Evolutionary conservation across 2,329 filamentous ascomycete genomes (phyloP).

Genomic region (Clonostachys sp.): DNA sequence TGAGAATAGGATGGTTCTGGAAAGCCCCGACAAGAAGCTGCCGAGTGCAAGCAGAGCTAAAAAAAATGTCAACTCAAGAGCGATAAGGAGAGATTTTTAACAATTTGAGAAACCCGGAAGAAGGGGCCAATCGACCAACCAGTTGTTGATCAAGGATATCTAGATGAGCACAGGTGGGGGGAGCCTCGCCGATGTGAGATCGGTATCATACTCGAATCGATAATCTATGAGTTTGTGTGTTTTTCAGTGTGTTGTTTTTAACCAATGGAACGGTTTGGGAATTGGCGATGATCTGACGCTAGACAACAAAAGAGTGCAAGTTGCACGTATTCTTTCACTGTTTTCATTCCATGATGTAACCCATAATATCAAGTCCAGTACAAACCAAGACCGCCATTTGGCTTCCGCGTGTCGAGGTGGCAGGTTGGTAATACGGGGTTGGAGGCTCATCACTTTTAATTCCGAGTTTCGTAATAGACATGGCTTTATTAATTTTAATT

Average conservation of each 20-base stretch:
- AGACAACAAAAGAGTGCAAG: conserved; percentile 3
- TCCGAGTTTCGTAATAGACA: no score
- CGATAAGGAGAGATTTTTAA: conserved; percentile 1
- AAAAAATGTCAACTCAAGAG: conserved; percentile 27
- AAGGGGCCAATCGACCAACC: not conserved
- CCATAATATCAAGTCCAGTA: not conserved
- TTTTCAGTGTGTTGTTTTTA: no score
- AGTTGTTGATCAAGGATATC: not conserved
- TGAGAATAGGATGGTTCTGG: conserved; percentile 68
- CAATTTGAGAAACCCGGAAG: not conserved
- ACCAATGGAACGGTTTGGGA: not conserved
- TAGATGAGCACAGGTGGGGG: not conserved
- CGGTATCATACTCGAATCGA: no score
- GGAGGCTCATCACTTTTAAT: no score
- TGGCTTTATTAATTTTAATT: no score
- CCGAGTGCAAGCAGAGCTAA: conserved; percentile 95
- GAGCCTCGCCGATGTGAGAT: no score
- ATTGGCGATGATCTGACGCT: not conserved
- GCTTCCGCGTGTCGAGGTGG: no score
- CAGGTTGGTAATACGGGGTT: no score
- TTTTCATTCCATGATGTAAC: conserved; percentile 1
- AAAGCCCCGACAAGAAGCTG: conserved; percentile 90
- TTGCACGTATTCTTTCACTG: not conserved
- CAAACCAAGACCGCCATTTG: no score
- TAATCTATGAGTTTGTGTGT: no score